phyloP scores from a whole-genome alignment of 306 rosid genomes.

The Oxytropis ochrocephala region DNA sequence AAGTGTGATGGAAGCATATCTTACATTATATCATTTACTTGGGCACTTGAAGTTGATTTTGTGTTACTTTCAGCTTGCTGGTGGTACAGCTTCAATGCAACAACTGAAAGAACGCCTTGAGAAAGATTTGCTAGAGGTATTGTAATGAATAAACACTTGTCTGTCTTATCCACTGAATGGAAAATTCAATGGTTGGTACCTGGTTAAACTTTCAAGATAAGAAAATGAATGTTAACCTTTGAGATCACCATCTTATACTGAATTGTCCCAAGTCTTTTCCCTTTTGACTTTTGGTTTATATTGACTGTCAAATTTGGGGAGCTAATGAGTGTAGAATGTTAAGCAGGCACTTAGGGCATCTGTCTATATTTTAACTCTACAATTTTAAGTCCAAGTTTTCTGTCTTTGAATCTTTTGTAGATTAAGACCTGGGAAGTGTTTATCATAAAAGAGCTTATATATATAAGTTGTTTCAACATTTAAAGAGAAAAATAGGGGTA shows the following conservation, averaged over 20 bases:
- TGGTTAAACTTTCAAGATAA: not conserved
- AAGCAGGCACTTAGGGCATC: not conserved
- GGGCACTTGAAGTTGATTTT: conserved; percentile 8
- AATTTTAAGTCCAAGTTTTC: not conserved
- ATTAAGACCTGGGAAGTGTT: not conserved
- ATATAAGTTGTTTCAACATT: not conserved
- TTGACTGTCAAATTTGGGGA: not conserved
- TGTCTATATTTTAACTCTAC: not conserved
- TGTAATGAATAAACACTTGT: not conserved
- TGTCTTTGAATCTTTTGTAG: not conserved
- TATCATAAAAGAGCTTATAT: not conserved
- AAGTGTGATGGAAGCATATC: conserved; percentile 7
- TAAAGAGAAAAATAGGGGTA: not conserved
- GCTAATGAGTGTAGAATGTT: not conserved
- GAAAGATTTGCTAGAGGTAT: conserved; percentile 94
- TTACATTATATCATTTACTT: not conserved
- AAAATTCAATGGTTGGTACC: not conserved
- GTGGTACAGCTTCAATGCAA: conserved; percentile 99
- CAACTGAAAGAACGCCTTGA: conserved; percentile 95
- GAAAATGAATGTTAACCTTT: too few relatives aligned
- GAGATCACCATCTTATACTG: not conserved
- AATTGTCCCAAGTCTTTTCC: not conserved
- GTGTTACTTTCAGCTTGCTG: conserved; percentile 68
- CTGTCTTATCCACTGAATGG: not conserved
- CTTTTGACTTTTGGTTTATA: not conserved